These are phyloP conservation scores for Sanghuangporus sanghuang DNA, from an alignment of 1,284 basidiomycete genomes.

Conservation along the genomic window DNA sequence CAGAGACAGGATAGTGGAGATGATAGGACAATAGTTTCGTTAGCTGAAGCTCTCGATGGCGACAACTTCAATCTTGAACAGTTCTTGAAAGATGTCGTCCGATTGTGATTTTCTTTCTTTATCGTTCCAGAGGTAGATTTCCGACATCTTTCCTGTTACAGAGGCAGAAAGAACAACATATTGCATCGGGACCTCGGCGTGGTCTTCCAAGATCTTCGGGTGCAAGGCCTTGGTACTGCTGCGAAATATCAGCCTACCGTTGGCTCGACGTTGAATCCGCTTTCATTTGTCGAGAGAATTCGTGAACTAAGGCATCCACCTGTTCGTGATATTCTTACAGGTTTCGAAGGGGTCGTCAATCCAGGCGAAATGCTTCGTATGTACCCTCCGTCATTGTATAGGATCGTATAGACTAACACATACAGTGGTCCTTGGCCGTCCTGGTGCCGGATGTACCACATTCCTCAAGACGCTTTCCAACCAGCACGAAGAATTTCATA, in stretches of 20 bases:
- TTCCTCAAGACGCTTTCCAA: conserved; percentile 38
- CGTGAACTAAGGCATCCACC: conserved; percentile 20
- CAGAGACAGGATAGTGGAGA: not conserved
- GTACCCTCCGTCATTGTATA: conserved; percentile 2
- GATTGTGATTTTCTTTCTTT: conserved; percentile 1
- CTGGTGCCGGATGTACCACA: conserved; percentile 36
- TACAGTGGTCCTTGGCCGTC: conserved; percentile 35
- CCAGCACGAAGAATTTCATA: conserved; percentile 31
- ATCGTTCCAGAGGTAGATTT: not conserved
- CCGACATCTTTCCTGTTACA: not conserved
- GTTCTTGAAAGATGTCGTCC: conserved; percentile 4
- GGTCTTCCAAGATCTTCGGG: conserved; percentile 22
- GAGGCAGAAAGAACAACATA: conserved; percentile 2
- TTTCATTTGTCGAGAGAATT: conserved; percentile 14
- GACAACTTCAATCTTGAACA: conserved; percentile 16
- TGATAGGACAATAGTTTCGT: conserved; percentile 3
- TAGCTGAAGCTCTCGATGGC: not conserved
- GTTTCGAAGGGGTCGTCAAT: conserved; percentile 29
- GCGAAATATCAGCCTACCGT: conserved; percentile 23
- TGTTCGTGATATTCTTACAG: conserved; percentile 25
- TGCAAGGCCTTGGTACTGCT: conserved; percentile 21
- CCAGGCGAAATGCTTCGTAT: conserved; percentile 36
- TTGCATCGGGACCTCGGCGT: conserved; percentile 17
- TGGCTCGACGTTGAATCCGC: conserved; percentile 23
- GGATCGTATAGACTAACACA: not conserved